A percentile compares a stretch with the other conserved stretches of the same genome.
These are phyloP conservation scores for Diaporthe nobilis DNA, from an alignment of 2,329 filamentous ascomycete genomes.

Conservation along the genomic window DNA sequence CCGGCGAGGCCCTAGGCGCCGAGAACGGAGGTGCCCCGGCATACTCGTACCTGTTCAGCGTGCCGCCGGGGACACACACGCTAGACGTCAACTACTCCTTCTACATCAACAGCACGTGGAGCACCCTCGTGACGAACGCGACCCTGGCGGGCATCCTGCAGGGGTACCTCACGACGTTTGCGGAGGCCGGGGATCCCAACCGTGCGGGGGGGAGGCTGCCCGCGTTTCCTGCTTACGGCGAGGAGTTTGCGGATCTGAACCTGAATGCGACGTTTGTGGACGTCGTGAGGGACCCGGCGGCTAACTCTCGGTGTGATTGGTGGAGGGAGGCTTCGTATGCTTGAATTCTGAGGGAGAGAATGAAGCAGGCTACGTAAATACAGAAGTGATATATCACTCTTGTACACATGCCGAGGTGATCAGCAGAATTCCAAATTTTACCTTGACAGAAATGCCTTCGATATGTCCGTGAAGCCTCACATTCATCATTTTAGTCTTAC, in stretches of 20 bases:
- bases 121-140: conserved; percentile 29
- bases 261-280: conserved; percentile 28
- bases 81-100: conserved; percentile 37
- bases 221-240: conserved; percentile 24
- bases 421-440: background rate
- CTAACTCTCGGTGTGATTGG: conserved; percentile 38
- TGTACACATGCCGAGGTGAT: background rate
- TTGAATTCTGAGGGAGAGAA: background rate
- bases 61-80: conserved; percentile 25
- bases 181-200: conserved; percentile 18
- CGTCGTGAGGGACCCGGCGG: conserved; percentile 27
- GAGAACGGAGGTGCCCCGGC: background rate
- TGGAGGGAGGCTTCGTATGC: conserved; percentile 35
- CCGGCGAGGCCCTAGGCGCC: conserved; percentile 5
- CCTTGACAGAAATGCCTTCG: background rate
- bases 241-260: conserved; percentile 1
- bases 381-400: background rate
- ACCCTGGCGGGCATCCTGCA: conserved; percentile 29
- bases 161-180: conserved; percentile 36
- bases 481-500: no score
- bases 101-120: conserved; percentile 37
- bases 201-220: background rate
- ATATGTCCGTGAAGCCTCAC: background rate
- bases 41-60: conserved; percentile 34
- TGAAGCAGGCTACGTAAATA: background rate